Evolutionary conservation across 805 yeast species (phyloP), one percentile per base, ranked within the genome.

Genomic region (Ogataea methylovora): DNA sequence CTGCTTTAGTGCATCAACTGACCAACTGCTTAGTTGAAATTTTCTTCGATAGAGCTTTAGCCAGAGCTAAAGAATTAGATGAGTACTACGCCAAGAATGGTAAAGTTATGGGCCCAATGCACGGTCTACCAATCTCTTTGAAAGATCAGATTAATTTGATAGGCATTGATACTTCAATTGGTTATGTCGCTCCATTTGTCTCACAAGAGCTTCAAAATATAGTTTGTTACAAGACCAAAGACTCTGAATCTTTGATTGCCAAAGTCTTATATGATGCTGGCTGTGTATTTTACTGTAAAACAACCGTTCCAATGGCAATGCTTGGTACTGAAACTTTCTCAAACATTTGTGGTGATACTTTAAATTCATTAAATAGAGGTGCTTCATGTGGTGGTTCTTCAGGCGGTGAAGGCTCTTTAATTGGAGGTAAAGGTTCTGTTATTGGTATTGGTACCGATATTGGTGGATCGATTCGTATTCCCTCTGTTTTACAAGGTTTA

Each of bases 61-160:
- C 46, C 29, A 54, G 60, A 31, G 74, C 74, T 1, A 35, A 54
- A 28, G 53, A 54, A 33, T 46, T 67, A 38, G 73, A 67, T 34
- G 55, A 54, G 2, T 52, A 58, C 41, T 62, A 48, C 29, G 42
- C 45, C 21, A 38, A 50, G 17, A 48, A 57, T 12, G 67, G 67
- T 1, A 48, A 55, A 33, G 42, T 63, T 1, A 44, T 58, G 14
- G 73, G 71, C 21, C 67, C 64, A 12, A 53, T 65, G 32, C 73
- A 65, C 40, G 73, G 72, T 4, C 46, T 67, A 33, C 74, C 73
- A 1, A 46, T 68, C 14, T 67, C 72, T 0, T 48, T 67, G 27
- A 68, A 69, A 43, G 73, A 69, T 44, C 72, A 67, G 42, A 52
- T 63, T 43, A 51, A 58, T 37, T 51, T 58, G 39, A 57, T 52